These are phyloP conservation scores for Boletus sensibilis DNA, from an alignment of 768 basidiomycete species.

Conservation along the genomic window DNA sequence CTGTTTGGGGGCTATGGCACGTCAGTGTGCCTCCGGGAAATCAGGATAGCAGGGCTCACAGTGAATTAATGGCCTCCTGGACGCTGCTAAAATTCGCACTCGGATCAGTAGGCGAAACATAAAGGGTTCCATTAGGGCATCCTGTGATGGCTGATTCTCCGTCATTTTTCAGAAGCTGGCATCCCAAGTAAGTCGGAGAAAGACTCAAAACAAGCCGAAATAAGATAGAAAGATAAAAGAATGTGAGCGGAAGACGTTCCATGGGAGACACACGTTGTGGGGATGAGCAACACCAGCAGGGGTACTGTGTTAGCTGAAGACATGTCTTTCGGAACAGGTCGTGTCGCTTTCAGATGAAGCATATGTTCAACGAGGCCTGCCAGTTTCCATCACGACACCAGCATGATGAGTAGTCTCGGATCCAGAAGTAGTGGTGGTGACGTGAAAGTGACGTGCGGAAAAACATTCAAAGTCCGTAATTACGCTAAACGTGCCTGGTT, in stretches of 20 bases:
- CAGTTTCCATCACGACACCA: no score
- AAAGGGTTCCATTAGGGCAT: conserved; percentile 59
- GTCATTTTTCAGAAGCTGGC: conserved; percentile 50
- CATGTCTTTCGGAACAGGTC: neutral
- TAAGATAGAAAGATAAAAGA: conserved; percentile 3
- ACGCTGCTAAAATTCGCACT: conserved; percentile 47
- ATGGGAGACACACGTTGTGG: neutral
- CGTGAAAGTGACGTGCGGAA: no score
- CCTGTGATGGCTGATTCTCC: conserved; percentile 44
- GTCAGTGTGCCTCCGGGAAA: neutral
- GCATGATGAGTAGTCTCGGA: no score
- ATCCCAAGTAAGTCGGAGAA: conserved; percentile 47
- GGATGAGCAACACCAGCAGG: neutral
- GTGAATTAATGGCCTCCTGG: conserved; percentile 54
- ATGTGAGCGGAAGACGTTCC: conserved; percentile 3
- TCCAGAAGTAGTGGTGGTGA: no score
- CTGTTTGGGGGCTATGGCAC: conserved; percentile 40
- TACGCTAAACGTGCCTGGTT: no score
- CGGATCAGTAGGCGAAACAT: conserved; percentile 50
- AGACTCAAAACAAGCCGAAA: conserved; percentile 28
- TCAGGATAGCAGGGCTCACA: conserved; percentile 39
- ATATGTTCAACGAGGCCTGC: no score
- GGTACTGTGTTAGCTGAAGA: no score
- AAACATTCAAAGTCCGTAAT: no score
- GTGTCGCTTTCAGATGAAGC: no score